Base-by-base conservation (phyloP, 495 filamentous ascomycete genomes). In the Xylaria cubensis region DNA sequence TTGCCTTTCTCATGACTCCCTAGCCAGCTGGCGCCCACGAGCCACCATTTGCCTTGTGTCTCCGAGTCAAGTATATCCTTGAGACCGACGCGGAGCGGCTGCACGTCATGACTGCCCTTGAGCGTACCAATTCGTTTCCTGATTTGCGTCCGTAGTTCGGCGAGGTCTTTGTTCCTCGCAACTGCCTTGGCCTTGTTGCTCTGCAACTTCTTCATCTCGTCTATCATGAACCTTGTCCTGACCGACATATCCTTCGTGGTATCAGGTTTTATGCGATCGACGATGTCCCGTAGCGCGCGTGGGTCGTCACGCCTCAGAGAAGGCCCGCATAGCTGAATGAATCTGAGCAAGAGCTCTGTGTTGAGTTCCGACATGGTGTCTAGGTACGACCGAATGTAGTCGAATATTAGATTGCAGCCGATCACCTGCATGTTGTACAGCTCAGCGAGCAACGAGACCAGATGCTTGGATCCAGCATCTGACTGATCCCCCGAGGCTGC, bases 201-300 rank as follows among this genome's bases (percentile, higher is more conserved):
- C 79, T 97, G 97, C 39, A 98, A 85, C 76, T 96, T 92, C 72
- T 93, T 94, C 78, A 99, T 96, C 2, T 92, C 95, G 73, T 98
- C 96, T 61, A 99, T 94, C 97, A 98, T 98, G 82, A 98, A 98
- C 73, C 92, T 97, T 1, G 95, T 97, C 62, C 96, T 90, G 13
- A 97, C 92, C 17, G 94, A 95, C 21, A 97, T 84, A 56, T 87
- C 90, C 63, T 88, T 89, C 8, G 88, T 81, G 15, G 94, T 87
- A 10, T 90, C 88, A 13, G 89, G 89, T 74, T 94, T 93, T 68
- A 97, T 89, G 67, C 93, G 86, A 24, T 92, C 76, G 12, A 97
- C 92, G 68, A 99, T 97, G 72, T 97, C 93, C 80, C 97, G 97
- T 48, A 98, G 81, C n/a, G 95, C 86, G 29, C 92, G 90, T 0